Conservation (phyloP, 2,329 filamentous ascomycete genomes). For the Neocucurbitaria cava region DNA sequence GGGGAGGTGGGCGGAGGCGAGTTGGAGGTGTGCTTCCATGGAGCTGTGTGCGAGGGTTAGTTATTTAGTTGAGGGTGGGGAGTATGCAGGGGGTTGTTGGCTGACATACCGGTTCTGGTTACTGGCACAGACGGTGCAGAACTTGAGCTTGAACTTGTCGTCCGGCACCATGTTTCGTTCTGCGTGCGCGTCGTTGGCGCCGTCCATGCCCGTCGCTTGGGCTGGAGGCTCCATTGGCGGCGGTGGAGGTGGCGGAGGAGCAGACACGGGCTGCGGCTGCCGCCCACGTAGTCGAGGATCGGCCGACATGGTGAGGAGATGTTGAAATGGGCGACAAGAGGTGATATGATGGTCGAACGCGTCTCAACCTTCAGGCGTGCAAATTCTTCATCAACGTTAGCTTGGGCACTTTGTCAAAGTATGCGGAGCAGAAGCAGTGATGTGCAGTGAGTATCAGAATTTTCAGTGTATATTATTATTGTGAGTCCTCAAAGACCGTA, state of each 20-base stretch:
- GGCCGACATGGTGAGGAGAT: conserved; percentile 42
- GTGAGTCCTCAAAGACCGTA: conserved; percentile 59
- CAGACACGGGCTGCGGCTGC: conserved; percentile 52
- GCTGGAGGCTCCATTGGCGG: conserved; percentile 46
- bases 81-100: no score
- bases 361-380: conserved; percentile 17
- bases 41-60: conserved; percentile 64
- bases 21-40: conserved; percentile 98
- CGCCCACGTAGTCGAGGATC: conserved; percentile 59
- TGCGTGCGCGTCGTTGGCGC: conserved; percentile 32
- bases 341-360: not conserved
- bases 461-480: conserved; percentile 52
- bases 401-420: conserved; percentile 4
- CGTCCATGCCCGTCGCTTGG: conserved; percentile 38
- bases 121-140: conserved; percentile 98
- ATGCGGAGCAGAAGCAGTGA: conserved; percentile 2
- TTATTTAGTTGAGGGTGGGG: no score
- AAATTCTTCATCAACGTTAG: conserved; percentile 39
- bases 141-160: conserved; percentile 84
- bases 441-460: conserved; percentile 42
- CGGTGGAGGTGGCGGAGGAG: conserved; percentile 60
- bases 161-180: conserved; percentile 41
- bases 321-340: conserved; percentile 1
- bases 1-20: conserved; percentile 84
- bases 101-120: conserved; percentile 88